A percentile compares a stretch with the other conserved stretches of the same genome.
Evolutionary conservation across 305 asterid genomes (phyloP).

Genomic region (Solanum hybrid): DNA sequence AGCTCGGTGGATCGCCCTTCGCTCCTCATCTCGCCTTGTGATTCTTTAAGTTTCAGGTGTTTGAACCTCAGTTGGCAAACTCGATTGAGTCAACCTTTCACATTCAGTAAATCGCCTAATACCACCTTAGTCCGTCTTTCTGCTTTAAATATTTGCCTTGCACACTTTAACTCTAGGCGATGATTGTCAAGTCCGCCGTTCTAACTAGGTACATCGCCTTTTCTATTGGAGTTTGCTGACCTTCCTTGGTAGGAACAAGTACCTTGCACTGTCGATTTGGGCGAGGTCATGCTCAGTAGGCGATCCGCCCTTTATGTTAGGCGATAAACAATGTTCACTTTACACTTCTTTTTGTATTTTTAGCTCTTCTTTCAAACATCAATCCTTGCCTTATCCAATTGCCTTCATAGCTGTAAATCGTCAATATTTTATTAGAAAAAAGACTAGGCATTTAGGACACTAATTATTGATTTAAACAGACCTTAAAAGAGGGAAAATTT

Average conservation of each 20-base stretch:
- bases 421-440: not conserved
- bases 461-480: not conserved
- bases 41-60: not conserved
- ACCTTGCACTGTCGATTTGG: not conserved
- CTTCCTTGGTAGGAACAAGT: not conserved
- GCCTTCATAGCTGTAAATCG: not conserved
- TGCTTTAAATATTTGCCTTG: not conserved
- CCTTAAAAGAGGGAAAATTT: not conserved
- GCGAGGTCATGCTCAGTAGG: not conserved
- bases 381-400: not conserved
- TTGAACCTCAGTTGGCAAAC: not conserved
- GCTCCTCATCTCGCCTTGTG: not conserved
- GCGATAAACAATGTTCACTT: not conserved
- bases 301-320: not conserved
- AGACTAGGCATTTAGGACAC: not conserved
- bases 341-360: not conserved
- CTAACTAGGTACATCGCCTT: not conserved
- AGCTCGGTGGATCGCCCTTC: not conserved
- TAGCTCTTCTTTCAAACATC: not conserved
- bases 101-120: not conserved
- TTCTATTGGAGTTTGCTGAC: not conserved
- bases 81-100: not conserved
- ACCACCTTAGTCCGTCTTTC: not conserved
- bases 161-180: not conserved
- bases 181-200: not conserved